Conservation (phyloP, 129 eudicot genomes). For the Centaurea solstitialis region DNA sequence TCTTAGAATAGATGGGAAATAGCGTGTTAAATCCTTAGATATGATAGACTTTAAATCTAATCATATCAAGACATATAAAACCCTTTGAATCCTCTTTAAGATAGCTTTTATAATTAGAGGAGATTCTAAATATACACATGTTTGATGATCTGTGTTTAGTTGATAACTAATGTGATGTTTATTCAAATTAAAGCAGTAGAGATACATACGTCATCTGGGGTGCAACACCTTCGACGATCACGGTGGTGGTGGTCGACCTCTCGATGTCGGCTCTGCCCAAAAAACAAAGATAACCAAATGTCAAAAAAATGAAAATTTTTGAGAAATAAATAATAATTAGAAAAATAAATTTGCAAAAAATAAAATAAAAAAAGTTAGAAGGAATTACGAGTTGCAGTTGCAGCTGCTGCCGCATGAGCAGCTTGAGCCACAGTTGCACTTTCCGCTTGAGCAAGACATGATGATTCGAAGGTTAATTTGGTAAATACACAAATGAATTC, state of each 20-base stretch:
- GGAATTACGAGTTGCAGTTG: conserved; percentile 51
- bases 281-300: not conserved
- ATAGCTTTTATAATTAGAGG: no score
- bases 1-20: no score
- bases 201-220: conserved; percentile 50
- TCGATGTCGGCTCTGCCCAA: conserved; percentile 59
- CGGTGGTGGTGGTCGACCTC: conserved; percentile 44
- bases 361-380: not conserved
- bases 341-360: not conserved
- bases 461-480: conserved; percentile 11
- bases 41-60: no score
- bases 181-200: not conserved
- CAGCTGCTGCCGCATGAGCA: conserved; percentile 75
- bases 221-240: conserved; percentile 66
- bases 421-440: conserved; percentile 71
- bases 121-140: not conserved
- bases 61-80: no score
- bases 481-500: conserved; percentile 15
- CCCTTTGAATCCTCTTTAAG: no score
- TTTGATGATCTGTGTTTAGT: not conserved
- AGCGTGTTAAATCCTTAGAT: no score
- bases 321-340: not conserved
- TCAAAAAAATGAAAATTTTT: not conserved
- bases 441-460: conserved; percentile 73
- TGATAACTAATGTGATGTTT: no score